These are phyloP conservation scores for Halteria grandinella DNA, from an alignment of 73 alveolate species.

Conservation along the genomic window DNA sequence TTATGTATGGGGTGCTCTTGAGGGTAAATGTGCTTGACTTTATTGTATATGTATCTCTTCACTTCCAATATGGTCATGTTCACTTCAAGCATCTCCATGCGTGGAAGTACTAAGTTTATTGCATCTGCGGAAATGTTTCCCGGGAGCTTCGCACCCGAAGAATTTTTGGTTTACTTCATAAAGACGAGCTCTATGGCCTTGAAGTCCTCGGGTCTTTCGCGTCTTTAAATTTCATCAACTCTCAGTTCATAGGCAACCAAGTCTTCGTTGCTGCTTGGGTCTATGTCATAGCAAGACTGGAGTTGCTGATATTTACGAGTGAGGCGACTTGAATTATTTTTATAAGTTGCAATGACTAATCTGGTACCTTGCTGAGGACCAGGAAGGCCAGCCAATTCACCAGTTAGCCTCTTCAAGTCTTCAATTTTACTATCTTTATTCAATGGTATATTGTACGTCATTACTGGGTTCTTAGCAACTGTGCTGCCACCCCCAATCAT, in stretches of 20 bases:
- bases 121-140: slow-evolving; percentile 7
- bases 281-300: slow-evolving; percentile 11
- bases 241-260: not conserved
- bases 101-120: slow-evolving; percentile 3
- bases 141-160: slow-evolving; percentile 7
- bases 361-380: not conserved
- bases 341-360: slow-evolving; percentile 1
- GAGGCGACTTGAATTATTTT: not conserved
- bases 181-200: not conserved
- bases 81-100: slow-evolving; percentile 16
- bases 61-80: slow-evolving; percentile 29
- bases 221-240: not conserved
- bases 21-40: slow-evolving; percentile 4
- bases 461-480: not conserved
- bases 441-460: not conserved
- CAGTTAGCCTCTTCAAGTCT: not conserved
- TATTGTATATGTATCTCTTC: not conserved
- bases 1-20: not conserved
- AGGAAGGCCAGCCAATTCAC: not conserved
- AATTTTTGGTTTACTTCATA: slow-evolving; percentile 13
- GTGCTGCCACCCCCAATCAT: not conserved
- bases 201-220: not conserved
- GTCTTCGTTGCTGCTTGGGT: not conserved
- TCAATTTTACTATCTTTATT: slow-evolving; percentile 16
- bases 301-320: slow-evolving; percentile 23